Evolutionary conservation across 495 filamentous ascomycete species (phyloP).

Genomic region (Aspergillus leporis): DNA sequence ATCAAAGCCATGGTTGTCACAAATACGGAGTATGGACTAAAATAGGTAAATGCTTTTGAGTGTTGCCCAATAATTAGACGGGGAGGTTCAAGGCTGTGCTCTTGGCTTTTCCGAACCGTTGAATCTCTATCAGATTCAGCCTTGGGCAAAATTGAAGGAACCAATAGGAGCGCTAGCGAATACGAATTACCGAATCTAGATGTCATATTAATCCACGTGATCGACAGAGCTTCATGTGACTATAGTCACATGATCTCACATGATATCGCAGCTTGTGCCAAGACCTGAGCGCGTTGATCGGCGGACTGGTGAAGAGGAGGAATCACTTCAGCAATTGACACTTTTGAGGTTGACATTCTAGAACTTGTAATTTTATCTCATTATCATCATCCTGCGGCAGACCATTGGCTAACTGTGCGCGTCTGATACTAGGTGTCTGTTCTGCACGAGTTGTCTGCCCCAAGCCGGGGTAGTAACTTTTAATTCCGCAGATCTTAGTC

Average conservation of each 20-base stretch:
- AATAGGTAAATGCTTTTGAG: background rate
- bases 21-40: too few species aligned
- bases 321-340: background rate
- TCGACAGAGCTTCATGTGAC: background rate
- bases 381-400: background rate
- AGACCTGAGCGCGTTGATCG: slow-evolving; percentile 12
- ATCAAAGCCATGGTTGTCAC: background rate
- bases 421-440: background rate
- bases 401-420: background rate
- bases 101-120: background rate
- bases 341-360: background rate
- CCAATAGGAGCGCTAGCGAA: slow-evolving; percentile 16
- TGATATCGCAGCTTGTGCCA: slow-evolving; percentile 10
- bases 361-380: background rate
- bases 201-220: background rate
- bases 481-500: background rate
- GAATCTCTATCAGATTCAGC: background rate
- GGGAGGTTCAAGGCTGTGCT: background rate
- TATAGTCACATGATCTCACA: slow-evolving; percentile 12
- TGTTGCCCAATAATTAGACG: background rate
- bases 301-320: slow-evolving; percentile 2
- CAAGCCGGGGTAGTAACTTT: background rate
- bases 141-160: background rate
- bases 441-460: background rate
- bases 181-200: slow-evolving; percentile 17